phyloP scores from a whole-genome alignment of 2,329 filamentous ascomycete genomes.

The Harringtonia aguacate region DNA sequence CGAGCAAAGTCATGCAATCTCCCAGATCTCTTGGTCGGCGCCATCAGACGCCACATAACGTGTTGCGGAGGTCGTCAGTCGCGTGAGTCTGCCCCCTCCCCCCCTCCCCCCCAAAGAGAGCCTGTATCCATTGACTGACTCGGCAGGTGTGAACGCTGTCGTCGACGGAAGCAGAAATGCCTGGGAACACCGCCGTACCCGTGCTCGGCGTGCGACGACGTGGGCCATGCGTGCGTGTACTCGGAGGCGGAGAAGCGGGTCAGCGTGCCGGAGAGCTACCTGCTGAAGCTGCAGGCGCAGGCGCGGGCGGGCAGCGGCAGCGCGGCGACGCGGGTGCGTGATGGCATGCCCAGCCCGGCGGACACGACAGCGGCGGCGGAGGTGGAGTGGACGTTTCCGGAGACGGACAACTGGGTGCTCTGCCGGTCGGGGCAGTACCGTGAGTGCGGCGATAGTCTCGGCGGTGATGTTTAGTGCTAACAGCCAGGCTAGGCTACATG shows the following conservation, averaged over 20 bases:
- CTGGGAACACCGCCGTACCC: slow-evolving; percentile 1
- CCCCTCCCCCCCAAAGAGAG: too few species aligned
- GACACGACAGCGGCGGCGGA: slow-evolving; percentile 7
- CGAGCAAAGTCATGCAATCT: slow-evolving; percentile 1
- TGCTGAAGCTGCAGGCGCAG: neutral
- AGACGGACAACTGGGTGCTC: slow-evolving; percentile 3
- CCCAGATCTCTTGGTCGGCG: neutral
- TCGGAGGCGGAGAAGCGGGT: slow-evolving; percentile 2
- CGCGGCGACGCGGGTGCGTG: neutral
- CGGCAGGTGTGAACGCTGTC: slow-evolving; percentile 3
- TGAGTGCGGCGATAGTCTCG: too few species aligned
- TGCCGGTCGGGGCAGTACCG: slow-evolving; percentile 1
- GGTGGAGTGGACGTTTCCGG: slow-evolving; percentile 3
- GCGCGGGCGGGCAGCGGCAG: too few species aligned
- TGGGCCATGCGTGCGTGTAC: neutral
- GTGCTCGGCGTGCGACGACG: slow-evolving; percentile 1
- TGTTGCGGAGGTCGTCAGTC: neutral
- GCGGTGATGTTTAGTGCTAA: too few species aligned
- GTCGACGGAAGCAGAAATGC: slow-evolving; percentile 2
- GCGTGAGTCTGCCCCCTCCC: neutral
- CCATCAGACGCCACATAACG: neutral
- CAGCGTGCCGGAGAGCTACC: slow-evolving; percentile 4
- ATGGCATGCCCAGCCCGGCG: slow-evolving; percentile 6
- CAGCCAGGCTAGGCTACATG: slow-evolving; percentile 5
- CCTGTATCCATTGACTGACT: too few species aligned